phyloP scores from a whole-genome alignment of 176 grass and related monocot genomes.

The Aegilops umbellulata region DNA sequence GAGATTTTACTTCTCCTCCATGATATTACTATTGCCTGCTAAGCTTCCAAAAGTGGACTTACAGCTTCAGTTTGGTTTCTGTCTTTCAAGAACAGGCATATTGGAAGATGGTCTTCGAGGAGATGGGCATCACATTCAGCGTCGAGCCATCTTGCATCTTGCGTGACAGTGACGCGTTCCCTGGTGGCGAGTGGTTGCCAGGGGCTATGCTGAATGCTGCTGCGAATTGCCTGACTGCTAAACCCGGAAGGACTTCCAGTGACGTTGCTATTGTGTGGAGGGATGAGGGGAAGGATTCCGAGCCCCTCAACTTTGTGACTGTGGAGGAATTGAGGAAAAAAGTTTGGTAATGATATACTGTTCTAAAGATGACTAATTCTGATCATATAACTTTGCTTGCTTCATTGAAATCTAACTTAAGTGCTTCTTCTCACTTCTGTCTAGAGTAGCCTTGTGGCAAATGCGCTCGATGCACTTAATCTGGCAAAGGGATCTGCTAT shows the following conservation, averaged over 20 bases:
- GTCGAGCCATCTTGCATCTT: conserved; percentile 65
- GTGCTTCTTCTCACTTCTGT: not conserved
- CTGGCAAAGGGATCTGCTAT: conserved; percentile 87
- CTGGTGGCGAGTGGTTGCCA: conserved; percentile 78
- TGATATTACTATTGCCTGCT: not conserved
- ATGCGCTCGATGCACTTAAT: conserved; percentile 66
- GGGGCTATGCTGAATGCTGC: conserved; percentile 72
- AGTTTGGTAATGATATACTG: conserved; percentile 63
- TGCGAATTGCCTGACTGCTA: conserved; percentile 61
- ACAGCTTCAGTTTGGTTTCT: not conserved
- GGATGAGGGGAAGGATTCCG: conserved; percentile 73
- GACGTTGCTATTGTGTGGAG: conserved; percentile 67
- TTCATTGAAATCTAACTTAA: not conserved
- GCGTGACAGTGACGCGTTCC: conserved; percentile 41
- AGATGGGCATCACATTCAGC: conserved; percentile 72
- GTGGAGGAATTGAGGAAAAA: conserved; percentile 68
- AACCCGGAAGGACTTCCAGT: conserved; percentile 45
- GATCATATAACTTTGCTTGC: not conserved
- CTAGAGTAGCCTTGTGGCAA: conserved; percentile 71
- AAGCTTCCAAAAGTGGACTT: not conserved
- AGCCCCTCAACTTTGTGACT: conserved; percentile 61
- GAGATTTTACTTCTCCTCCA: not conserved
- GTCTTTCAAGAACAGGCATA: conserved; percentile 45
- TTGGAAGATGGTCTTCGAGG: conserved; percentile 88
- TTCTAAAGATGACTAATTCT: not conserved